phyloP scores from a whole-genome alignment of 768 basidiomycete species.

The Phlebiopsis flavidoalba region DNA sequence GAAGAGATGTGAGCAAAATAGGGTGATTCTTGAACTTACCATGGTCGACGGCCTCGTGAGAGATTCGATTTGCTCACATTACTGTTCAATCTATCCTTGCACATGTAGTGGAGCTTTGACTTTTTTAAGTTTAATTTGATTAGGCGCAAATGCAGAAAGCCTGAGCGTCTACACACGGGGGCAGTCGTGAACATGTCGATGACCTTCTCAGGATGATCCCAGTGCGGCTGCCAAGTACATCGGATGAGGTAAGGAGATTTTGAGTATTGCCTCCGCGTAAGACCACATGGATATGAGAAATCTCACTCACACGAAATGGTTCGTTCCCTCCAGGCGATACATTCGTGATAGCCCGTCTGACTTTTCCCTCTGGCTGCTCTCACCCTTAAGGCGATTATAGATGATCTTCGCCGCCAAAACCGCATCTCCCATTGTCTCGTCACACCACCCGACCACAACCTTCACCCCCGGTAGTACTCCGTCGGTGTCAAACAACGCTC shows the following conservation, averaged over 20 bases:
- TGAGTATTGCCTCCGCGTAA: no score
- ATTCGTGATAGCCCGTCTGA: not conserved
- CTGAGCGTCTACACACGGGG: no score
- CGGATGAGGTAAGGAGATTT: no score
- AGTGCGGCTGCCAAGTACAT: slow-evolving; percentile 10
- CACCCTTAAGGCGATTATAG: not conserved
- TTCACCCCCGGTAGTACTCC: slow-evolving; percentile 6
- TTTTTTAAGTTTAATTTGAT: no score
- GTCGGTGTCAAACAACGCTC: slow-evolving; percentile 6
- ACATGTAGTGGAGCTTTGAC: no score
- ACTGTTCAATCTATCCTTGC: no score
- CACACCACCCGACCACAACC: slow-evolving; percentile 9
- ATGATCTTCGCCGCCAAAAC: slow-evolving; percentile 7
- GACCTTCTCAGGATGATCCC: slow-evolving; percentile 15
- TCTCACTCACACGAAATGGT: slow-evolving; percentile 17
- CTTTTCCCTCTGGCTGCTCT: not conserved
- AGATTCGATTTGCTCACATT: no score
- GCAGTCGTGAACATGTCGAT: not conserved
- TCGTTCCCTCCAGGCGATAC: slow-evolving; percentile 5
- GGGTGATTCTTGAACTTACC: no score
- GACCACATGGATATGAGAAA: not conserved
- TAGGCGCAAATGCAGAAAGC: no score
- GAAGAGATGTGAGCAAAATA: no score
- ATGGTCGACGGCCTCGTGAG: no score
- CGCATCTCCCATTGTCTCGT: slow-evolving; percentile 4